Evolutionary conservation across 352 stramenopile species (phyloP), one percentile per base, ranked within the genome.

Genomic region (Globisporangium carolinianum): DNA sequence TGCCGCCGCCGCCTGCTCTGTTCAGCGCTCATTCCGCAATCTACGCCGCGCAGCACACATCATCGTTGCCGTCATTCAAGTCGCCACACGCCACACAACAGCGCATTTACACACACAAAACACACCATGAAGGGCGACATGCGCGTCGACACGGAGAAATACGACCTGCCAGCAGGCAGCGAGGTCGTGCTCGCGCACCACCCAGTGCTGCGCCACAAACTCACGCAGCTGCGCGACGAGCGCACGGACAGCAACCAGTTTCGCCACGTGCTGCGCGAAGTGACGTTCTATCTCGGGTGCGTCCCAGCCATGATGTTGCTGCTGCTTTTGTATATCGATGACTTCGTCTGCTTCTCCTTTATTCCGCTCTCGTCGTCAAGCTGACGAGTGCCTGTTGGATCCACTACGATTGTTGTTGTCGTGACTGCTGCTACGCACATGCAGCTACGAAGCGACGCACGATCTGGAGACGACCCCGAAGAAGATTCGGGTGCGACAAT

Each of bases 271-370:
- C 75, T 99, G 54, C 89, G 94, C 48, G 96, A 99, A 81, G 87
- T 99, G 49, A 99, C 96, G 36, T 98, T 98, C 63, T 98, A 99
- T 66, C 74, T 99, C 17, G 97, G 94, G 67, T 99, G 86, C 62
- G 93, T 86, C 6, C n/a, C 35, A 32, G 15, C 6, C 39, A 7
- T n/a, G 7, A 18, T 64, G 51, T 12, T 17, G n/a, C 7, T 15
- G 41, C 14, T 14, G 41, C 41, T 45, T 14, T 2, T 14, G 8
- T 45, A 32, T 32, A 32, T 32, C 0, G 1, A 32, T 32, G 24
- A 32, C 24, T 32, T 32, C 2, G 24, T 32, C 24, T 32, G 24
- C 24, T 32, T 32, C 24, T 32, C 24, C 24, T 32, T 32, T 32
- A 32, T 32, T 32, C 24, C 24, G 24, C 24, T 32, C 24, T 32